phyloP scores from a whole-genome alignment of 2,329 filamentous ascomycete genomes.

The Celoporthe dispersa region DNA sequence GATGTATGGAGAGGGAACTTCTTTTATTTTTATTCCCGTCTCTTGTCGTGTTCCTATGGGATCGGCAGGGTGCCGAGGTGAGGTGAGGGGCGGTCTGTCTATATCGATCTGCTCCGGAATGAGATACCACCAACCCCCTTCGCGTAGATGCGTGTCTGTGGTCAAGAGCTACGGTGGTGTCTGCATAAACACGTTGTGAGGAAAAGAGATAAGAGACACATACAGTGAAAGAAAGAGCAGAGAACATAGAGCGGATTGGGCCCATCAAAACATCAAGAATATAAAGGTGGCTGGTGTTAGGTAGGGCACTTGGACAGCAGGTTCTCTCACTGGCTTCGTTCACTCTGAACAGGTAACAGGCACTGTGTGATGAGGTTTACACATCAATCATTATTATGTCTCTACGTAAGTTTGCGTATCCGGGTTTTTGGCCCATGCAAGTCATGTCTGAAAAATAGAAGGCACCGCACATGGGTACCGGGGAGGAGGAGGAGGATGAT shows the following conservation, averaged over 20 bases:
- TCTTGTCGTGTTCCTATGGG: not conserved
- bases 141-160: not conserved
- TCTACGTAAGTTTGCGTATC: conserved; percentile 38
- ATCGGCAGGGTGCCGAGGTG: not conserved
- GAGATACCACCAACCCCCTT: not conserved
- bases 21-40: not conserved
- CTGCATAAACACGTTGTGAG: not conserved
- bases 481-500: not conserved
- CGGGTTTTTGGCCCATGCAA: conserved; percentile 27
- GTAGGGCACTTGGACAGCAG: not conserved
- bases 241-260: not conserved
- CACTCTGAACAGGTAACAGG: not conserved
- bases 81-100: not conserved
- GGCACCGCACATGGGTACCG: conserved; percentile 5
- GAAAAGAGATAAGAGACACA: not conserved
- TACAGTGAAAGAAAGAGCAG: not conserved
- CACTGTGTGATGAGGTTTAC: not conserved
- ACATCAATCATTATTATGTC: conserved; percentile 44
- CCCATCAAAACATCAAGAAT: not conserved
- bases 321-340: not conserved
- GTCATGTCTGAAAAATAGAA: conserved; percentile 23
- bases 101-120: not conserved
- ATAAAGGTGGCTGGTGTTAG: not conserved
- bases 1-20: too few relatives aligned
- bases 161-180: not conserved